Base-by-base conservation (phyloP, 2,329 filamentous ascomycete genomes). In the Trichoderma sp. region DNA sequence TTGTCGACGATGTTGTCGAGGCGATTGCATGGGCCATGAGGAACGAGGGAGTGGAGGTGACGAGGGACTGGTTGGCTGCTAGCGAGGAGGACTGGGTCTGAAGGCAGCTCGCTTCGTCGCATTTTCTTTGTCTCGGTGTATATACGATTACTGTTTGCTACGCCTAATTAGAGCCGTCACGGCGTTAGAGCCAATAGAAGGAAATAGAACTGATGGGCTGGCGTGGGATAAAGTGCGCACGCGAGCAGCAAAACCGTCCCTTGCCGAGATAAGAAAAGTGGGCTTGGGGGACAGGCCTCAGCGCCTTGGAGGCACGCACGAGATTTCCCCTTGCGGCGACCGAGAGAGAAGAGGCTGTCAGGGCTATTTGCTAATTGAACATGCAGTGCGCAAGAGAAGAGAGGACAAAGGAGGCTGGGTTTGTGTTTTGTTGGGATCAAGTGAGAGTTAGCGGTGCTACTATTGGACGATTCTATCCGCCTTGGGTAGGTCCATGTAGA, bases 21-120 rank as follows among this genome's bases (percentile, higher is more conserved):
- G 94, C 91, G 13, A 91, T 97, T 5, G 82, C 88, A 70, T 96
- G 91, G 90, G 93, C 90, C 5, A 79, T 96, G 75, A 83, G 87
- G 78, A 83, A 81, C 64, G 85, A 88, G 75, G 82, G 82, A 1
- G 68, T 83, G 74, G 78, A 79, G 71, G 75, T 74, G 14, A 75
- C 77, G 28, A 71, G 77, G 63, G 74, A 77, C 18, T 77, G 76
- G 76, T 70, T 79, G 39, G 63, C 56, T 32, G 34, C 56, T 32
- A 24, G 26, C 13, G 55, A 26, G 34, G 67, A 65, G 59, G 60
- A 64, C n/a, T 66, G 63, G 63, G 63, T 66, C 28, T 58, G 5
- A 51, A 51, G 21, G 37, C 14, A 18, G n/a, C 13, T 24, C 16
- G 26, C 43, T 28, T 13, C n/a, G 28, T 54, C 11, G 8, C 32